Percentiles rank a stretch among this genome's conserved stretches.
Conservation (phyloP, 441 rosid genomes). For the Viola pubescens region DNA sequence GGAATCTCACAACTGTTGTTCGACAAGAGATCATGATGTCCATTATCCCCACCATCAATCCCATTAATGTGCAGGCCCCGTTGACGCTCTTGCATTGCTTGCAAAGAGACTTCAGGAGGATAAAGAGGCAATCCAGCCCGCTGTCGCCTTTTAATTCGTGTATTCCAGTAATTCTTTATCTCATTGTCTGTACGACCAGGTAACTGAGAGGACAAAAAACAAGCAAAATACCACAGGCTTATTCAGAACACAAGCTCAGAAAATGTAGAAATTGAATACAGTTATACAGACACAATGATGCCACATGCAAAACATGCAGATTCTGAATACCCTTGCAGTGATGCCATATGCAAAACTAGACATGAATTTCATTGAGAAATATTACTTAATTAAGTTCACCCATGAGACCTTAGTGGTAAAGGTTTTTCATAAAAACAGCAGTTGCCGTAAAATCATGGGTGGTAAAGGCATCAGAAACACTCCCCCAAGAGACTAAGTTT, state of each 20-base stretch:
- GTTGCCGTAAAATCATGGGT: too few relatives aligned
- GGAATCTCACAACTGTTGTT: constrained; percentile 50
- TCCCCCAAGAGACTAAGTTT: too few relatives aligned
- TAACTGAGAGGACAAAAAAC: constrained; percentile 38
- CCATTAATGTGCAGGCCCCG: constrained; percentile 32
- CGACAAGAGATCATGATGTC: constrained; percentile 50
- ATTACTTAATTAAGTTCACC: too few relatives aligned
- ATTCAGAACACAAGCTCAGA: not conserved
- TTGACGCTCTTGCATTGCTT: constrained; percentile 54
- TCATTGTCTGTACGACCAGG: constrained; percentile 99
- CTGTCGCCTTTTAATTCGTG: constrained; percentile 86
- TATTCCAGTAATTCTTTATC: constrained; percentile 99
- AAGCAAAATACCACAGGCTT: not conserved
- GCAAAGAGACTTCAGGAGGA: constrained; percentile 73
- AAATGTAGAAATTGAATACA: not conserved
- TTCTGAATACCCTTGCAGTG: constrained; percentile 1
- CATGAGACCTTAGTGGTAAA: too few relatives aligned
- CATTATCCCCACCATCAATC: constrained; percentile 34
- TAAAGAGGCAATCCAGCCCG: constrained; percentile 95
- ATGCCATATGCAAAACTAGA: not conserved
- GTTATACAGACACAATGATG: not conserved
- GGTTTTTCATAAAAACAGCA: too few relatives aligned
- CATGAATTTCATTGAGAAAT: too few relatives aligned
- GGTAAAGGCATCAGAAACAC: too few relatives aligned
- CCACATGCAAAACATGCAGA: not conserved